phyloP scores from a whole-genome alignment of 352 stramenopile genomes.

The Elongisporangium senticosum region DNA sequence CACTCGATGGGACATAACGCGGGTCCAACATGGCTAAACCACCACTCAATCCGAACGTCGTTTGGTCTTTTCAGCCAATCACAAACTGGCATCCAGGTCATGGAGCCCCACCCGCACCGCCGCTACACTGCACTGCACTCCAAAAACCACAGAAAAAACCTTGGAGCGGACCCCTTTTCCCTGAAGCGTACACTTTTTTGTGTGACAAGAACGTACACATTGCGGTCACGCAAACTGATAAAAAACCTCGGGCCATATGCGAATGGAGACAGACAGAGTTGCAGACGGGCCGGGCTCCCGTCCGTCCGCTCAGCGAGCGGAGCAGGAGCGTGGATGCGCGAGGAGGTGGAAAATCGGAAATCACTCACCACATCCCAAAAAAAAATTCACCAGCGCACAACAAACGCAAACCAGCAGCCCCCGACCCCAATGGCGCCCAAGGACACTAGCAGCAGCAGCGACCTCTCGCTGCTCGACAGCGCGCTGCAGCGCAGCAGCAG shows the following conservation, averaged over 20 bases:
- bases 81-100: too few relatives aligned
- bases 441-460: not conserved
- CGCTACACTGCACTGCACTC: not conserved
- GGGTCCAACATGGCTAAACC: not conserved
- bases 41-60: not conserved
- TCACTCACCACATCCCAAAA: conserved; percentile 20
- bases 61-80: not conserved
- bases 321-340: conserved; percentile 4
- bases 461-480: not conserved
- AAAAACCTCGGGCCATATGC: not conserved
- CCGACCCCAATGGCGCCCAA: not conserved
- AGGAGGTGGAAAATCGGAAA: not conserved
- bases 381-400: conserved; percentile 9
- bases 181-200: not conserved
- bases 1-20: not conserved
- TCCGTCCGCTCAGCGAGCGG: conserved; percentile 13
- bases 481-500: not conserved
- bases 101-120: not conserved
- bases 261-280: not conserved
- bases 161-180: not conserved
- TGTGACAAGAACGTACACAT: not conserved
- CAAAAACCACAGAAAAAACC: not conserved
- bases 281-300: conserved; percentile 13
- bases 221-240: not conserved
- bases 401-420: conserved; percentile 1